A percentile compares a stretch with the other conserved stretches of the same genome.
Conservation (phyloP, 257 asterid species). For the Scutellaria barbata region DNA sequence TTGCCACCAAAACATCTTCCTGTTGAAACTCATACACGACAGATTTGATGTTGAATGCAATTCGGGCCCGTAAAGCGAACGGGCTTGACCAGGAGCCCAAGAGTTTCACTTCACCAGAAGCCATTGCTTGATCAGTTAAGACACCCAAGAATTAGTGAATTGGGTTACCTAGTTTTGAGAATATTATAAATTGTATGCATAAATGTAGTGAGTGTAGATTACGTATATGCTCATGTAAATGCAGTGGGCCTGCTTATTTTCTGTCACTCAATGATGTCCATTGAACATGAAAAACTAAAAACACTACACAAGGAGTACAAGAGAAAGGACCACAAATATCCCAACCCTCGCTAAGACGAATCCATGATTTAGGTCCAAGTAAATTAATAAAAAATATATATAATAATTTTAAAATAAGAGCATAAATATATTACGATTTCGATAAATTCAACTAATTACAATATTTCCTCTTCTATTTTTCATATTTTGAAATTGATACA, state of each 20-base stretch:
- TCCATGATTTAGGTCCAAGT: no score
- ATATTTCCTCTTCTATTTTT: no score
- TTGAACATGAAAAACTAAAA: no score
- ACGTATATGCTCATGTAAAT: neutral
- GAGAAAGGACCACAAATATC: no score
- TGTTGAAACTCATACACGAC: slow-evolving; percentile 40
- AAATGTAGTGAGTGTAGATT: neutral
- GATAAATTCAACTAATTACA: no score
- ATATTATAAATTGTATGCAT: neutral
- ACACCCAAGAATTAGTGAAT: neutral
- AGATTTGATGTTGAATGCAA: slow-evolving; percentile 55
- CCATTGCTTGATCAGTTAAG: slow-evolving; percentile 24
- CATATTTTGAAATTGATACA: no score
- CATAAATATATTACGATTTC: no score
- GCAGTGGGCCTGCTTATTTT: neutral
- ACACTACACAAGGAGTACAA: no score
- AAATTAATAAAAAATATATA: no score
- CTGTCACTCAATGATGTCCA: no score
- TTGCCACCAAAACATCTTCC: slow-evolving; percentile 29
- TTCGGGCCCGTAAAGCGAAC: slow-evolving; percentile 39
- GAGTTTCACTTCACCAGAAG: slow-evolving; percentile 32
- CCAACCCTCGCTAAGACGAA: no score
- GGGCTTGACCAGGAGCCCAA: slow-evolving; percentile 57
- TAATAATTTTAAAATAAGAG: no score
- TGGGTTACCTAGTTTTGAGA: neutral